phyloP scores from a whole-genome alignment of 2,329 filamentous ascomycete genomes.

The Xylaria sp. region DNA sequence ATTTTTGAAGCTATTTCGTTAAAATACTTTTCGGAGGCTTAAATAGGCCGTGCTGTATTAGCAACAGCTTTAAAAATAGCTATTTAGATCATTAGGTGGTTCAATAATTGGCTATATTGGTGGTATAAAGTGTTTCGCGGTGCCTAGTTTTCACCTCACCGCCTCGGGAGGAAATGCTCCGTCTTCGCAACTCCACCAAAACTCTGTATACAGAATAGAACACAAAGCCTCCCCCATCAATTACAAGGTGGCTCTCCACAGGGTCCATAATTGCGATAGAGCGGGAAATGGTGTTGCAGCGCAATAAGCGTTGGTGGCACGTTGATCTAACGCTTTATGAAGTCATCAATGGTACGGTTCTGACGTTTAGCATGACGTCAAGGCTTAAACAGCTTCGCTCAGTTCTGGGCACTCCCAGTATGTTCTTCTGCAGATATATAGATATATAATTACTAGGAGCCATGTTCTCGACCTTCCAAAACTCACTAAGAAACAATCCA shows the following conservation, averaged over 20 bases:
- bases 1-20: no score
- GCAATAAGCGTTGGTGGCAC: neutral
- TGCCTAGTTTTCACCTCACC: no score
- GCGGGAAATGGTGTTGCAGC: neutral
- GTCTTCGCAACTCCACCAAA: neutral
- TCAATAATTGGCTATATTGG: no score
- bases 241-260: conserved; percentile 11
- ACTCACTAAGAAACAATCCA: neutral
- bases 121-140: no score
- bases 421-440: conserved; percentile 8
- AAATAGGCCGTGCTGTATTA: no score
- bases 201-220: no score
- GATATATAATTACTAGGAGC: neutral
- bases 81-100: no score
- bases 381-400: conserved; percentile 4
- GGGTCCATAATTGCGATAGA: conserved; percentile 2
- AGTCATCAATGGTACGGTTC: conserved; percentile 37
- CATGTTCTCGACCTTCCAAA: neutral
- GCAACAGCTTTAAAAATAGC: no score
- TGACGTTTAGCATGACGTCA: conserved; percentile 46
- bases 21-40: no score
- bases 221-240: neutral
- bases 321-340: conserved; percentile 35
- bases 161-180: conserved; percentile 19
- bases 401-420: neutral